These are phyloP conservation scores for Aspergillaceae sp. DNA, from an alignment of 2,329 filamentous ascomycete species.

Conservation along the genomic window DNA sequence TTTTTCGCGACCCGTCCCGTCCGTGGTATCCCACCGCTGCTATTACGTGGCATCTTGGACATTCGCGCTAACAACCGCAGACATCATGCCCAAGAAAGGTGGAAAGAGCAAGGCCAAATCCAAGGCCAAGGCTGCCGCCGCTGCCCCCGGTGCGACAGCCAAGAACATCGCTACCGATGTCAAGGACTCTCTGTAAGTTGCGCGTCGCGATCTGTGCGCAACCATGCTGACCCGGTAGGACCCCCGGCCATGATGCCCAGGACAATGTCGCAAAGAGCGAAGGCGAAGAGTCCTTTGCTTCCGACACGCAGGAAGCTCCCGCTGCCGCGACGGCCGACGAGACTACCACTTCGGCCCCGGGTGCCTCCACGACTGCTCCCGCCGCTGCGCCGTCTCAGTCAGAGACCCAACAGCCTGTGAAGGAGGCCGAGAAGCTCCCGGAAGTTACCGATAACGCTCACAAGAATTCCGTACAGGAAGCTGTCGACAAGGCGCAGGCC, in stretches of 20 bases:
- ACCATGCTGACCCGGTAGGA: not conserved
- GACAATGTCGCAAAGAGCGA: slow-evolving; percentile 11
- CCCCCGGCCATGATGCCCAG: slow-evolving; percentile 3
- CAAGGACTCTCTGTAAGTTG: slow-evolving; percentile 27
- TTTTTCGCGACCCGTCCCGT: no score
- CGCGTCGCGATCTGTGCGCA: not conserved
- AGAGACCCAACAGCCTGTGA: slow-evolving; percentile 2
- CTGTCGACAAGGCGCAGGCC: slow-evolving; percentile 16
- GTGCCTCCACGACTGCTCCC: slow-evolving; percentile 8
- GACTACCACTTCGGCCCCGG: slow-evolving; percentile 2
- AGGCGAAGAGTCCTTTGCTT: slow-evolving; percentile 12
- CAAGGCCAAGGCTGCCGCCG: slow-evolving; percentile 14
- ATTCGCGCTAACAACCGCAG: not conserved
- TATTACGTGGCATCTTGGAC: not conserved
- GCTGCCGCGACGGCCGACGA: not conserved
- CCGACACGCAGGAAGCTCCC: slow-evolving; percentile 6
- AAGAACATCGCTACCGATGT: slow-evolving; percentile 20
- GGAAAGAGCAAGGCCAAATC: slow-evolving; percentile 23
- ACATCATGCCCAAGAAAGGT: slow-evolving; percentile 28
- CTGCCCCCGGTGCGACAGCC: slow-evolving; percentile 10
- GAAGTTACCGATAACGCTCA: slow-evolving; percentile 1
- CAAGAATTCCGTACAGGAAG: slow-evolving; percentile 9
- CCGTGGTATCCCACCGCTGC: no score
- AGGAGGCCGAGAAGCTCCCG: slow-evolving; percentile 7
- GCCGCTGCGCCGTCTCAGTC: slow-evolving; percentile 6